phyloP scores from a whole-genome alignment of 192 early-diverging fungal genomes.

The Thamnidium elegans region DNA sequence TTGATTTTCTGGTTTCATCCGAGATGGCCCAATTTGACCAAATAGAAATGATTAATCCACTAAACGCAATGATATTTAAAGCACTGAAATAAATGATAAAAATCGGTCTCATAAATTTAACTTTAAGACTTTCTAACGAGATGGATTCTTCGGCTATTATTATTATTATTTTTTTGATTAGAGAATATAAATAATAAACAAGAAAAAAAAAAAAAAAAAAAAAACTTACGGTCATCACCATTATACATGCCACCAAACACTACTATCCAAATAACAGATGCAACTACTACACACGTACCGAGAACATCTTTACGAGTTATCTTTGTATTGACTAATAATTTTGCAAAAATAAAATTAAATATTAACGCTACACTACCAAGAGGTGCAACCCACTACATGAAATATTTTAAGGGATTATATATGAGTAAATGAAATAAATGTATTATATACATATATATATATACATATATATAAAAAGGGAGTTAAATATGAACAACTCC shows the following conservation, averaged over 20 bases:
- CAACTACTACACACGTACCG: conserved; percentile 54
- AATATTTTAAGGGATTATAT: background rate
- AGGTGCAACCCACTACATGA: conserved; percentile 51
- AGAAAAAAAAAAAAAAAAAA: conserved; percentile 7
- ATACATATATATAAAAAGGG: background rate
- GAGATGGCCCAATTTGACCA: conserved; percentile 47
- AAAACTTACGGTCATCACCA: conserved; percentile 41
- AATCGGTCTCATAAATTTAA: conserved; percentile 39
- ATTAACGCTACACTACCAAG: conserved; percentile 54
- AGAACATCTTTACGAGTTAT: conserved; percentile 51
- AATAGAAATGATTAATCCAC: conserved; percentile 37
- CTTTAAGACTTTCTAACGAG: conserved; percentile 47
- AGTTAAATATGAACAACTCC: background rate
- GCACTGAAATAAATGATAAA: conserved; percentile 56
- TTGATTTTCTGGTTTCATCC: conserved; percentile 29
- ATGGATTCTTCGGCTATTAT: conserved; percentile 43
- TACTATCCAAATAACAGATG: conserved; percentile 57
- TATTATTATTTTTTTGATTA: too few relatives aligned
- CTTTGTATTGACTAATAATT: conserved; percentile 51
- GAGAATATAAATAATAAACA: conserved; percentile 8
- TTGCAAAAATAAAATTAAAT: conserved; percentile 62
- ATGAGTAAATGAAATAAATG: background rate
- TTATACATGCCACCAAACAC: conserved; percentile 55
- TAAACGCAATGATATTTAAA: conserved; percentile 43
- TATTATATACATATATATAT: too few relatives aligned